A percentile compares a stretch with the other conserved stretches of the same genome.
These are phyloP conservation scores for Hippophae rhamnoides DNA, from an alignment of 306 rosid genomes.

Conservation along the genomic window DNA sequence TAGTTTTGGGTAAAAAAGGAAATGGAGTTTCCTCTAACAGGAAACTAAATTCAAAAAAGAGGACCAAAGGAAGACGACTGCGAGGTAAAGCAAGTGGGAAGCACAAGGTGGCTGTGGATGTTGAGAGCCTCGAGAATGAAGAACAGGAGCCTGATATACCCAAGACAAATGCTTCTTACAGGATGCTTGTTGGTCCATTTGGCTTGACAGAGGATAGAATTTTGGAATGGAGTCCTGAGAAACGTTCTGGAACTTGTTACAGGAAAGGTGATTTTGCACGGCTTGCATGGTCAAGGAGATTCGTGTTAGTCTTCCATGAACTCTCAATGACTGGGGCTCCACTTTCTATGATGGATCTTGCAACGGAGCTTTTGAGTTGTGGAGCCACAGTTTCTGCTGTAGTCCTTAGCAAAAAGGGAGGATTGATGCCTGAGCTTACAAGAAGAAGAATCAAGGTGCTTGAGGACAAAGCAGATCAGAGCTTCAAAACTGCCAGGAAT, in stretches of 20 bases:
- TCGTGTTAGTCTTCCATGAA: conserved; percentile 75
- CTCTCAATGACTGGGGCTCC: conserved; percentile 98
- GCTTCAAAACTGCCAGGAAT: conserved; percentile 65
- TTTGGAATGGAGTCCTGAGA: conserved; percentile 59
- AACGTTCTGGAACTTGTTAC: conserved; percentile 55
- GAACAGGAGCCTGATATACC: conserved; percentile 53
- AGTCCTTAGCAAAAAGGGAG: conserved; percentile 85
- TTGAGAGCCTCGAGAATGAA: conserved; percentile 38
- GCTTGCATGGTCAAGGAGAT: conserved; percentile 68
- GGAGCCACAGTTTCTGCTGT: conserved; percentile 79
- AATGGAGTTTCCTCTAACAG: conserved; percentile 30
- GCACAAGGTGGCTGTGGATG: conserved; percentile 24
- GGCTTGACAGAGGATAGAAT: conserved; percentile 59
- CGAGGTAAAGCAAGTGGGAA: conserved; percentile 43
- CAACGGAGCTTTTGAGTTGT: conserved; percentile 81
- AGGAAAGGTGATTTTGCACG: conserved; percentile 60
- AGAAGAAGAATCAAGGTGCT: conserved; percentile 74
- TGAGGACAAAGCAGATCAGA: conserved; percentile 59
- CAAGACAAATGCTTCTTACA: conserved; percentile 56
- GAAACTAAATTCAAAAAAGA: conserved; percentile 39
- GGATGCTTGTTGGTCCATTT: conserved; percentile 86
- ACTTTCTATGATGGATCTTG: conserved; percentile 88
- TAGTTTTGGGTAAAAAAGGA: conserved; percentile 41
- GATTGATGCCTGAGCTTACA: conserved; percentile 77
- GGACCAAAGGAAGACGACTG: conserved; percentile 28